Base-by-base conservation (phyloP, 176 grass and related monocot genomes). In the Melocanna baccifera region DNA sequence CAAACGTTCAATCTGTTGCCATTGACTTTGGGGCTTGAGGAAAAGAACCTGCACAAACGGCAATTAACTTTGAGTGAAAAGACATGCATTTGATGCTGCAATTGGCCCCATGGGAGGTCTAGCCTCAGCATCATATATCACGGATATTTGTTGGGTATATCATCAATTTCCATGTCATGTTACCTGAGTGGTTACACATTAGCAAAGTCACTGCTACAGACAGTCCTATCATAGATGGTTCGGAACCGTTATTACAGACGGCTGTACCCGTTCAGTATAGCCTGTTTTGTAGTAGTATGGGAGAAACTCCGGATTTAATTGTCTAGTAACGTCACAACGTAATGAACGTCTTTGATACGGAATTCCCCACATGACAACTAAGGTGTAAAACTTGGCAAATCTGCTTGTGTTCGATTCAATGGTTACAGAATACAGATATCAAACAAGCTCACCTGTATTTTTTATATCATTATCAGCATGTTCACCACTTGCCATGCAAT, bases 1-100 rank as follows among this genome's bases (percentile, higher is more conserved):
- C 89, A 77, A 98, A 98, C 19, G 91, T 98, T 51, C 96, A 93
- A 81, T 98, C 89, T 34, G 93, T 87, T 63, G 96, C 89, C 93
- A 98, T 93, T 41, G 91, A 93, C 87, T 93, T 98, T 3, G 93
- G 89, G 32, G 93, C 81, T 95, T 95, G 68, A 98, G 93, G 36
- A 98, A 98, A 85, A 95, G 93, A n/a, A n/a, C n/a, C n/a, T n/a
- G 51, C 15, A 45, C 7, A 20, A 84, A 40, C 3, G 22, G 39
- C 12, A 78, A 62, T 16, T 18, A 90, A 53, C 11, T 30, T 22
- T 20, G 9, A 66, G 73, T 65, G 11, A 78, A 77, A 78, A 78
- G 14, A 58, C 20, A 80, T 81, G 3, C 23, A 61, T 48, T 26
- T 53, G 78, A 41, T 2, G 59, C 61, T n/a, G 37, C 12, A 65